Evolutionary conservation across 371 early-diverging fungal genomes (phyloP), one percentile per base, ranked within the genome.

Genomic region (Mortierella sp.): DNA sequence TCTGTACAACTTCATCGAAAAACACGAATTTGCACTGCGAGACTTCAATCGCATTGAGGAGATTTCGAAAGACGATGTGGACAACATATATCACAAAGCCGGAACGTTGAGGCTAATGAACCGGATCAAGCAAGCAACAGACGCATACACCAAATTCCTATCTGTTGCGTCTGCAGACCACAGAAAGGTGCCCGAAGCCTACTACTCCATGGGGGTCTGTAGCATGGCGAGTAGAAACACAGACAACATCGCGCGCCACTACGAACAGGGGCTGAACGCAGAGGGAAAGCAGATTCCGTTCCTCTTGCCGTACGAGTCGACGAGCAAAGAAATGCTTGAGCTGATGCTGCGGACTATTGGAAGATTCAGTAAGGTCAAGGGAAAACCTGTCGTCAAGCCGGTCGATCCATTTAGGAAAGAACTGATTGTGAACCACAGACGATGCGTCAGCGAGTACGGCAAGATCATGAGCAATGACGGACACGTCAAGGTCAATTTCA

Each of bases 351-450:
- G 78, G 73, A 68, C 0, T 26, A 73, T 54, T 48, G 79, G 79
- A 73, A 47, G 55, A 24, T 57, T 65, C 68, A 65, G 60, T 54
- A 78, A 78, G 78, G 68, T 48, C 73, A 78, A 78, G 73, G 79
- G 54, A 68, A 78, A 54, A 68, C 79, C 79, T 54, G 73, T 74
- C 73, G 79, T 73, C 68, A 78, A 78, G 79, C 74, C 54, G 63
- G 68, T 47, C 74, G 79, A 78, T 73, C 79, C 79, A 78, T 68
- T 78, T 26, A 78, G 74, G 79, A 78, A 73, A 74, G 79, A 78
- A 42, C 74, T 78, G 79, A 73, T 78, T 78, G 79, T 78, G 79
- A 54, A 74, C 68, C 79, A 78, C 70, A 78, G 79, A 78, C 79
- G 79, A 78, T 7, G 19, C 74, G 44, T 73, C 55, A 78, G 74